phyloP scores from a whole-genome alignment of 495 filamentous ascomycete species.

The Aspergillus funiculosus region DNA sequence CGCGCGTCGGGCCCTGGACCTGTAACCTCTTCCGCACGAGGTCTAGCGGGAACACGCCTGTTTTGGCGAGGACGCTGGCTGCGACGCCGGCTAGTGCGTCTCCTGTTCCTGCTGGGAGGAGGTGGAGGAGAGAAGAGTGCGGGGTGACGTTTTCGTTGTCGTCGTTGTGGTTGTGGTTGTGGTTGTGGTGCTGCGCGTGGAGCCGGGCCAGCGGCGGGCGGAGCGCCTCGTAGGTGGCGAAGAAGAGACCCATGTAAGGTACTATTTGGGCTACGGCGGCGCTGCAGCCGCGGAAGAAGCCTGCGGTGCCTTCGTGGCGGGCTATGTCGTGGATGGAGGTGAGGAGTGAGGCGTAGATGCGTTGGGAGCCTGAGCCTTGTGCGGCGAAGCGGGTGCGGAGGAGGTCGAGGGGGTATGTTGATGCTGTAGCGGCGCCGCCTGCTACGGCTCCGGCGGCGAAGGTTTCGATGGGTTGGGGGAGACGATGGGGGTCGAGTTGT shows the following conservation, averaged over 20 bases:
- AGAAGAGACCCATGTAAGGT: constrained; percentile 96
- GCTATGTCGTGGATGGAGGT: constrained; percentile 65
- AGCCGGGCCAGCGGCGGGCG: constrained; percentile 46
- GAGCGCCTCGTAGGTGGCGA: constrained; percentile 75
- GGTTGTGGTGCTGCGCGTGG: too few species aligned
- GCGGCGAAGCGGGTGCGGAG: constrained; percentile 93
- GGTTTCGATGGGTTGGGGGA: constrained; percentile 54
- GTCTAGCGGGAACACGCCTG: constrained; percentile 89
- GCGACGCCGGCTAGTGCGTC: constrained; percentile 77
- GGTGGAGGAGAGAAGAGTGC: too few species aligned
- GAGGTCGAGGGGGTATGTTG: constrained; percentile 90
- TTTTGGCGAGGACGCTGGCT: constrained; percentile 77
- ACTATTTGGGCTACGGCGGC: constrained; percentile 82
- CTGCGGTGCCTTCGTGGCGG: constrained; percentile 63
- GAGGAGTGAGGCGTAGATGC: constrained; percentile 65
- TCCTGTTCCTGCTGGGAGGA: constrained; percentile 64
- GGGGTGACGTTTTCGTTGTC: too few species aligned
- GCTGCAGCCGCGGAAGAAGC: constrained; percentile 81
- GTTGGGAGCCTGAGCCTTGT: constrained; percentile 63
- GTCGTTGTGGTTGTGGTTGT: too few species aligned
- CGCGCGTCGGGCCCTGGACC: constrained; percentile 84
- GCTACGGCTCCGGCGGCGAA: constrained; percentile 79
- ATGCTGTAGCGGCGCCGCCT: constrained; percentile 72
- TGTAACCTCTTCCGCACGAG: constrained; percentile 88
- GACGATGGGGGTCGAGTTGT: constrained; percentile 40